A percentile compares a stretch with the other conserved stretches of the same genome.
These are phyloP conservation scores for Apostasia ramifera DNA, from an alignment of 106 monocot species.

Conservation along the genomic window DNA sequence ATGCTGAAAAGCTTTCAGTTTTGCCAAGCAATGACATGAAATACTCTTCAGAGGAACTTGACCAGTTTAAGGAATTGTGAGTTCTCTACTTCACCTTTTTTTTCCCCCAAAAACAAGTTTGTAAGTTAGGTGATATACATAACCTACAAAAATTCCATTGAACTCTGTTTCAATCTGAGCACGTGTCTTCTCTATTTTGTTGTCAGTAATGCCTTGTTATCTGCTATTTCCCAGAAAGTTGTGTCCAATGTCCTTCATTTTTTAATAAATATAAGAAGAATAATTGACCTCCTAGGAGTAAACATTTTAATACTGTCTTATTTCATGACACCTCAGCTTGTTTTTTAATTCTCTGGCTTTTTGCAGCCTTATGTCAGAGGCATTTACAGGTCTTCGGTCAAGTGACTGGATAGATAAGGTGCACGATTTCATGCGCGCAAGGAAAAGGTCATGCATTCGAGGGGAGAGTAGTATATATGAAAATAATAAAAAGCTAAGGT, in stretches of 20 bases:
- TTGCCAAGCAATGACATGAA: constrained; percentile 9
- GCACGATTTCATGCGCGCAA: constrained; percentile 54
- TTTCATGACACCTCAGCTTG: not conserved
- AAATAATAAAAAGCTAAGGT: constrained; percentile 28
- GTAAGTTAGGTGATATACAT: not conserved
- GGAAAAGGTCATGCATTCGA: constrained; percentile 41
- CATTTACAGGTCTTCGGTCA: constrained; percentile 37
- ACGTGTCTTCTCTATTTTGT: constrained; percentile 2
- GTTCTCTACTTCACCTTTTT: constrained; percentile 10
- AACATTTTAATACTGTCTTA: not conserved
- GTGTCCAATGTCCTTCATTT: no score
- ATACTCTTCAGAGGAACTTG: constrained; percentile 28
- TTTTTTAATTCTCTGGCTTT: not conserved
- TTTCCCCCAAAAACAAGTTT: not conserved
- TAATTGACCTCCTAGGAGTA: no score
- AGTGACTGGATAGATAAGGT: constrained; percentile 77
- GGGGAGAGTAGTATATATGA: constrained; percentile 3
- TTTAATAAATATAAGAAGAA: no score
- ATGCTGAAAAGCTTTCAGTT: not conserved
- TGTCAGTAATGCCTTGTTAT: not conserved
- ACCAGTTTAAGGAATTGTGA: constrained; percentile 73
- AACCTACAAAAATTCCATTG: no score
- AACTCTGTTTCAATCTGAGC: not conserved
- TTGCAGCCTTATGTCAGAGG: constrained; percentile 57
- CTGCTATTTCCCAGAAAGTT: no score